Evolutionary conservation across 176 grass and related monocot species (phyloP), one percentile per base, ranked within the genome.

Genomic region (Secale cereale): DNA sequence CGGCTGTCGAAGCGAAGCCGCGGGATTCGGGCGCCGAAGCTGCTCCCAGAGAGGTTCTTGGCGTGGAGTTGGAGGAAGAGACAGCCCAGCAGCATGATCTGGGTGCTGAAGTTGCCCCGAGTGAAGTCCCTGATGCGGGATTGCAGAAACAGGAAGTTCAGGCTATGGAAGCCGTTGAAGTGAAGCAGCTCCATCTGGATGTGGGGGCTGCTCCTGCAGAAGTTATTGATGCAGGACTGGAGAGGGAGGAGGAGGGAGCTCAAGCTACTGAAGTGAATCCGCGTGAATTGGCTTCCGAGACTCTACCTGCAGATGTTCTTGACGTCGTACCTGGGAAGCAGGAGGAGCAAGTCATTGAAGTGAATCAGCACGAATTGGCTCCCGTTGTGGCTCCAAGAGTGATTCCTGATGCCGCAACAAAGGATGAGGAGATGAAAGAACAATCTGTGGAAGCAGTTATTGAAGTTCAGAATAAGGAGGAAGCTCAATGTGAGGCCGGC

Each of bases 241-340:
- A 81, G 66, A 54, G 80, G 6, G 59, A 71, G 70, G 78, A 82
- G 70, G 85, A 83, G 81, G 65, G 57, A 45, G 77, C 23, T 40
- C 81, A 77, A 35, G 50, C 72, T 33, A 45, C 9, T 62, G 72
- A 80, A 36, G 78, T 46, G 54, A 78, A 76, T 10, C 31, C 76
- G 7, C 73, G n/a, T 12, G 82, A 89, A 71, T 10, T 63, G 10
- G 82, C 64, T 74, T 61, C 76, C 78, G 70, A 85, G 69, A 25
- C 61, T 65, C 43, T 74, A 83, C 78, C 20, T 52, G 76, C 5
- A 16, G 76, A 27, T 27, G 65, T 78, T 82, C 65, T 40, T 83
- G 77, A 60, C 6, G 43, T 17, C 1, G 62, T 19, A 74, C 66
- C 46, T 59, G 59, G 30, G 77, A 62, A 37, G 25, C 52, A 54